Evolutionary conservation across 2,329 filamentous ascomycete species (phyloP).

Genomic region (Ophiognomonia clavigignenti-juglandacearum): DNA sequence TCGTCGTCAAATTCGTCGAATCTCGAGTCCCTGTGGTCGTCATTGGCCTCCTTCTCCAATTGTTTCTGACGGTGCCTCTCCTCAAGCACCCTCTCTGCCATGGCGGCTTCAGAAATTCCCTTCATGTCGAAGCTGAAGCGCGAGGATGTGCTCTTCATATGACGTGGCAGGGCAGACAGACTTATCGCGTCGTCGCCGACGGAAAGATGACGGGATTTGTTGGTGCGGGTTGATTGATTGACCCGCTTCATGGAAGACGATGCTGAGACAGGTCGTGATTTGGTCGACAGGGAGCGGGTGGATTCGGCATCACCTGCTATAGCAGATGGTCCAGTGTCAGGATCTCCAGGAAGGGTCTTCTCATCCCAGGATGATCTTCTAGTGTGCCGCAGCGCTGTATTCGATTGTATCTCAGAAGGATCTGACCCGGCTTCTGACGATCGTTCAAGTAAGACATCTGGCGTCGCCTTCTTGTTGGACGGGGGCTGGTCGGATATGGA

Average conservation of each 20-base stretch:
- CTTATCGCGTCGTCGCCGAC: slow-evolving; percentile 40
- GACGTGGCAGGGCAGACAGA: slow-evolving; percentile 49
- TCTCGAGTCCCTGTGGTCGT: slow-evolving; percentile 42
- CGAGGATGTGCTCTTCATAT: slow-evolving; percentile 73
- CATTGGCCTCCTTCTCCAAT: slow-evolving; percentile 50
- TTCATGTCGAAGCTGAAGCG: slow-evolving; percentile 80
- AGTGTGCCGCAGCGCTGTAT: not conserved
- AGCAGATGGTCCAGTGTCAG: slow-evolving; percentile 31
- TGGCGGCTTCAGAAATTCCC: slow-evolving; percentile 47
- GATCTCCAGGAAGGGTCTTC: slow-evolving; percentile 20
- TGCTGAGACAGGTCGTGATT: slow-evolving; percentile 21
- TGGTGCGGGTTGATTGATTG: slow-evolving; percentile 32
- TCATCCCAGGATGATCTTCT: slow-evolving; percentile 17
- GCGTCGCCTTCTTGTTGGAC: slow-evolving; percentile 8
- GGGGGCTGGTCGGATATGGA: slow-evolving; percentile 4
- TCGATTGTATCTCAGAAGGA: slow-evolving; percentile 9
- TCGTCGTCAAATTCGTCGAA: slow-evolving; percentile 62
- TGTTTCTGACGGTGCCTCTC: slow-evolving; percentile 67
- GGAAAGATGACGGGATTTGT: slow-evolving; percentile 49
- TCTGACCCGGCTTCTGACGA: not conserved
- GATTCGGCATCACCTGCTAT: slow-evolving; percentile 24
- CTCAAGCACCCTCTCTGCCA: slow-evolving; percentile 64
- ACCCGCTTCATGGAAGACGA: slow-evolving; percentile 18
- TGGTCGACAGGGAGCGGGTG: slow-evolving; percentile 26
- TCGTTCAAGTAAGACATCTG: slow-evolving; percentile 7